These are phyloP conservation scores for Populus simonii DNA, from an alignment of 345 rosid genomes.

Conservation along the genomic window DNA sequence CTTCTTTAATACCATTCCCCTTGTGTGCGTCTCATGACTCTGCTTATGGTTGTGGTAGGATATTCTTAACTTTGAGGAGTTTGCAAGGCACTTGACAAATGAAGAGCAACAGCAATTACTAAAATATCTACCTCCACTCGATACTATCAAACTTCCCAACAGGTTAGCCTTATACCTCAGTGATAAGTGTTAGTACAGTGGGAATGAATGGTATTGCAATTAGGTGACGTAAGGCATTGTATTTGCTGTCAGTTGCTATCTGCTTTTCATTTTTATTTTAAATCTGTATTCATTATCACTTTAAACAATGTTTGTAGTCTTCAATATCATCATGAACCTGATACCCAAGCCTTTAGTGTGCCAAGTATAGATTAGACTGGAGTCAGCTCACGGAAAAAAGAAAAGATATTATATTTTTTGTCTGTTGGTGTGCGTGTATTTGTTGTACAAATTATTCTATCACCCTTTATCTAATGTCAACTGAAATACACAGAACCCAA, in stretches of 20 bases:
- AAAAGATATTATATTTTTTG: background rate
- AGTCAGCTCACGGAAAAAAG: background rate
- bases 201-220: background rate
- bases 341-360: background rate
- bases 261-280: background rate
- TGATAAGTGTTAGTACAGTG: background rate
- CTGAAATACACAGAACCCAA: background rate
- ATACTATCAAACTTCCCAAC: slow-evolving; percentile 52
- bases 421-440: background rate
- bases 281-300: background rate
- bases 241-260: background rate
- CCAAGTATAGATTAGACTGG: background rate
- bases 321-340: background rate
- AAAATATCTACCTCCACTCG: slow-evolving; percentile 65
- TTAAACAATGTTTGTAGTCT: background rate
- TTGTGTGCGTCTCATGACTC: background rate
- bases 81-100: slow-evolving; percentile 53
- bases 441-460: background rate
- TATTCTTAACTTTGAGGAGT: slow-evolving; percentile 75
- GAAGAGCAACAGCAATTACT: slow-evolving; percentile 81
- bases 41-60: slow-evolving; percentile 45
- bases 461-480: background rate
- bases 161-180: slow-evolving; percentile 39
- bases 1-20: background rate
- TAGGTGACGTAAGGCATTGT: background rate